These are phyloP conservation scores for Fusarium tanahbumbuense DNA, from an alignment of 2,329 filamentous ascomycete species.

Conservation along the genomic window DNA sequence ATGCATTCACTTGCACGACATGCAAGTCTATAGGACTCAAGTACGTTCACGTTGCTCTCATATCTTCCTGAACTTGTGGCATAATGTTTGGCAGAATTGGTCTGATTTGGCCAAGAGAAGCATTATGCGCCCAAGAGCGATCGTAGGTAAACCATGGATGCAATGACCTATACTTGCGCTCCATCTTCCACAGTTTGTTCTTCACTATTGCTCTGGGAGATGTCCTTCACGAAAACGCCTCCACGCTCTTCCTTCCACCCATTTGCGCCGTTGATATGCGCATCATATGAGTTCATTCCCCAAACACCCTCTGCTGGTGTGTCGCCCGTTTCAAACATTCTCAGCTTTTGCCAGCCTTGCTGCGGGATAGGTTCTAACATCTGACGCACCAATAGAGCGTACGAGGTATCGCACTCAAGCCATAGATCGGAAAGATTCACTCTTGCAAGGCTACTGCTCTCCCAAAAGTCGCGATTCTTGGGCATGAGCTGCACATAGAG, in stretches of 20 bases:
- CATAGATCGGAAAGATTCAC: constrained; percentile 60
- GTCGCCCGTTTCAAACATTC: constrained; percentile 63
- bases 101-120: not conserved
- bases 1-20: not conserved
- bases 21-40: not conserved
- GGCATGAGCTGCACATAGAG: constrained; percentile 66
- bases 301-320: constrained; percentile 58
- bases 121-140: not conserved
- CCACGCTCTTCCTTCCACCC: constrained; percentile 59
- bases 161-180: not conserved
- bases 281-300: constrained; percentile 57
- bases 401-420: constrained; percentile 66
- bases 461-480: constrained; percentile 51
- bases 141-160: not conserved
- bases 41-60: not conserved
- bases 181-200: constrained; percentile 5
- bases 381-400: constrained; percentile 58
- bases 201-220: not conserved
- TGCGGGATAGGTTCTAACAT: constrained; percentile 49
- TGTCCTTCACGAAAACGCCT: constrained; percentile 57
- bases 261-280: constrained; percentile 50
- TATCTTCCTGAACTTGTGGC: not conserved
- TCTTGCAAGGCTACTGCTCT: constrained; percentile 54
- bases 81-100: not conserved
- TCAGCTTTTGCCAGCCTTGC: constrained; percentile 55